A percentile compares a stretch with the other conserved stretches of the same genome.
phyloP scores from a whole-genome alignment of 768 basidiomycete genomes.

The Trametes punicea region DNA sequence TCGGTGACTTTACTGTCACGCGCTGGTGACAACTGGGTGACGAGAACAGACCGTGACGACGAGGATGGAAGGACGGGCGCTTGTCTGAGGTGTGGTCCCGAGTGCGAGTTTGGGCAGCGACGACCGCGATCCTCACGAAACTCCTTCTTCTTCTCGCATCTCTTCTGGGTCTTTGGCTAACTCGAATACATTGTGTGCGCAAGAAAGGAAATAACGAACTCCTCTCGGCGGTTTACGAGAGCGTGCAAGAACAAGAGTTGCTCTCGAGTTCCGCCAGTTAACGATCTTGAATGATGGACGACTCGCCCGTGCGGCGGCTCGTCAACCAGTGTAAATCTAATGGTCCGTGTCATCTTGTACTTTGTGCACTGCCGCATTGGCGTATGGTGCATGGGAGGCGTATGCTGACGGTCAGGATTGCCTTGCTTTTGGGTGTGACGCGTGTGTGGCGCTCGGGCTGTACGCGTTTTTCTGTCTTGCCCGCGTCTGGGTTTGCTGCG shows the following conservation, averaged over 20 bases:
- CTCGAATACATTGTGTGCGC: neutral
- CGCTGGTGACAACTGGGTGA: neutral
- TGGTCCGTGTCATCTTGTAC: slow-evolving; percentile 22
- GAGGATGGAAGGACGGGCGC: slow-evolving; percentile 3
- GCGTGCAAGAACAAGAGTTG: neutral
- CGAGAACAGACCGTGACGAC: neutral
- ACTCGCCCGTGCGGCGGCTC: slow-evolving; percentile 28
- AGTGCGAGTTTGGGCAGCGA: slow-evolving; percentile 13
- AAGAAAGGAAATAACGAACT: neutral
- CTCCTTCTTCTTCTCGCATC: neutral
- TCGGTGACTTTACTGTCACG: neutral
- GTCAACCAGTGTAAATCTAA: slow-evolving; percentile 31
- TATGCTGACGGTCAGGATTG: neutral
- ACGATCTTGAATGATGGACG: slow-evolving; percentile 31
- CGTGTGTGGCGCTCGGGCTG: slow-evolving; percentile 3
- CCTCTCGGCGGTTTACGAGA: neutral
- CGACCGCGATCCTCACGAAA: slow-evolving; percentile 19
- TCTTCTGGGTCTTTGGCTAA: neutral
- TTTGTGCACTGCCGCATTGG: neutral
- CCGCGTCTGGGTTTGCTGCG: neutral
- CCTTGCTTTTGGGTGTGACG: neutral
- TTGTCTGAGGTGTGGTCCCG: slow-evolving; percentile 6
- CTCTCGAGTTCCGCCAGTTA: neutral
- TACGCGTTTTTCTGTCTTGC: neutral
- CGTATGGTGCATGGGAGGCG: neutral